Percentiles rank a stretch among this genome's conserved stretches.
Conservation (phyloP, 306 rosid species). For the Prunus fruticosa region DNA sequence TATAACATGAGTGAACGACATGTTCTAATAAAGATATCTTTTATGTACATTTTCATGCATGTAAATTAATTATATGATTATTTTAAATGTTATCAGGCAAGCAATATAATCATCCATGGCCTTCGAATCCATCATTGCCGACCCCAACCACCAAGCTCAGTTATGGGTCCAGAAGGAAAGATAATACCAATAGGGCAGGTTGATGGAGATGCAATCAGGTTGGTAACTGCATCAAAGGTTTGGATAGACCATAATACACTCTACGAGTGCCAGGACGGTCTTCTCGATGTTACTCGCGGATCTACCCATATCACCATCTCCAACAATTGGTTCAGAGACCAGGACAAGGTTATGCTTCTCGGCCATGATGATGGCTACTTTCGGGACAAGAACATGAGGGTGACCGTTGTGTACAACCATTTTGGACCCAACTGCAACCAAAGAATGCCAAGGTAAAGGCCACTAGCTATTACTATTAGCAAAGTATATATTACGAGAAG, state of each 20-base stretch:
- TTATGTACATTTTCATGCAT: no score
- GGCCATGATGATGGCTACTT: constrained; percentile 44
- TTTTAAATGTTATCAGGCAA: constrained; percentile 7
- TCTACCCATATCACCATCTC: constrained; percentile 40
- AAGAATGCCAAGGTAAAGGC: constrained; percentile 42
- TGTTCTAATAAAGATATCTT: no score
- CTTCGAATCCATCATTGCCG: constrained; percentile 42
- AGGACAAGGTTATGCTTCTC: constrained; percentile 47
- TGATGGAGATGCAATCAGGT: constrained; percentile 44
- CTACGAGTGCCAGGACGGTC: constrained; percentile 39
- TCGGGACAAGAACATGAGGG: constrained; percentile 37
- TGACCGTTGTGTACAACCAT: constrained; percentile 40
- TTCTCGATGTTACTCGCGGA: constrained; percentile 43
- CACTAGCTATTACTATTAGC: no score
- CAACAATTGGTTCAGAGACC: constrained; percentile 46
- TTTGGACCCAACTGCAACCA: constrained; percentile 52
- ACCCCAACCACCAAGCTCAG: constrained; percentile 23
- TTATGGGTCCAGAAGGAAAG: constrained; percentile 28
- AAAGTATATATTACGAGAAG: no score
- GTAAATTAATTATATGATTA: no score
- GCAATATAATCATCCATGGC: constrained; percentile 41
- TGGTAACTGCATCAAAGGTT: constrained; percentile 32
- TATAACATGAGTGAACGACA: no score
- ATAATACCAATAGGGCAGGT: constrained; percentile 24
- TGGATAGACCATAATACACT: constrained; percentile 53